A percentile compares a stretch with the other conserved stretches of the same genome.
Evolutionary conservation across 331 rosid species (phyloP).

Genomic region (Stylosanthes scabra): DNA sequence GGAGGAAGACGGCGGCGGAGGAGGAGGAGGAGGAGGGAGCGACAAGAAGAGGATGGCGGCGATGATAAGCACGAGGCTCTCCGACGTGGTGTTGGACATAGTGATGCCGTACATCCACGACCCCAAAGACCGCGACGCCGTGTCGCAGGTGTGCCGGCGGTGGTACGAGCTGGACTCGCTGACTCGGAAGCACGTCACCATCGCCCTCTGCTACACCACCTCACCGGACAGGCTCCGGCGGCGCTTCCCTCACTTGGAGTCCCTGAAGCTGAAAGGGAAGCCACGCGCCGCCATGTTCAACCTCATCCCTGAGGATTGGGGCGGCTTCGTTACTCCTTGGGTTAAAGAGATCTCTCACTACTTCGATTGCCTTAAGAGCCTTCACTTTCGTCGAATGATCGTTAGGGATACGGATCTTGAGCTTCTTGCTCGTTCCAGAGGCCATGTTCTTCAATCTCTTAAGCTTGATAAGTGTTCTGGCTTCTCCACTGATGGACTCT

Average conservation of each 20-base stretch:
- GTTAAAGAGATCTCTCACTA: conserved; percentile 63
- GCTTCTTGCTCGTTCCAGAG: conserved; percentile 66
- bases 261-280: conserved; percentile 86
- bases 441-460: conserved; percentile 66
- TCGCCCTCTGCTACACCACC: conserved; percentile 93
- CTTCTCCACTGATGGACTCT: conserved; percentile 88
- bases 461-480: conserved; percentile 96
- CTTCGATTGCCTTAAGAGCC: conserved; percentile 68
- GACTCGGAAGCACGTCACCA: conserved; percentile 94
- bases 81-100: conserved; percentile 68
- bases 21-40: background rate
- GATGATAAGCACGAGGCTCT: conserved; percentile 30
- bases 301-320: conserved; percentile 97
- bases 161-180: conserved; percentile 92
- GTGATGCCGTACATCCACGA: conserved; percentile 88
- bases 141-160: conserved; percentile 81
- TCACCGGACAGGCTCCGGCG: conserved; percentile 74
- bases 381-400: conserved; percentile 96
- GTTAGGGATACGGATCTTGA: conserved; percentile 81
- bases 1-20: conserved; percentile 44
- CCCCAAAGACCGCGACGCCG: conserved; percentile 80
- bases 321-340: conserved; percentile 92
- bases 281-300: conserved; percentile 98
- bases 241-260: conserved; percentile 77
- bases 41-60: background rate